Percentiles rank a stretch among this genome's conserved stretches.
phyloP scores from a whole-genome alignment of 2,329 filamentous ascomycete species.

The Fonsecaea erecta region DNA sequence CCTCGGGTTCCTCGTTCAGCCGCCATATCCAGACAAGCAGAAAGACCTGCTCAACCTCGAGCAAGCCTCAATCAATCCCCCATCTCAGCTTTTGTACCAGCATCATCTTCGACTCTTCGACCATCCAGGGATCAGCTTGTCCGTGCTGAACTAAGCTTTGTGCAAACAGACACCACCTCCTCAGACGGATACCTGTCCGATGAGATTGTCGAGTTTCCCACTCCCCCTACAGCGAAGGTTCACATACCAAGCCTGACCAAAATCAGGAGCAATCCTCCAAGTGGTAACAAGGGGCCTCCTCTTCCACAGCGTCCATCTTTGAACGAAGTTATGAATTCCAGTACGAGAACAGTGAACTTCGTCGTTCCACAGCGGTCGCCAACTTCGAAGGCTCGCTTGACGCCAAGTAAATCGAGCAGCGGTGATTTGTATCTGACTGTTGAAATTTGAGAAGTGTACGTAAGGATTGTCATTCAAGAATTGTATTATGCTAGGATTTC shows the following conservation, averaged over 20 bases:
- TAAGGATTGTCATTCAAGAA: not conserved
- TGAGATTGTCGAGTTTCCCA: conserved; percentile 31
- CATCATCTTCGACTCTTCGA: not conserved
- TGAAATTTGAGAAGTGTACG: conserved; percentile 17
- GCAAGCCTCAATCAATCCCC: conserved; percentile 23
- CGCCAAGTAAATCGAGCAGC: conserved; percentile 33
- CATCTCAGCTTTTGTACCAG: not conserved
- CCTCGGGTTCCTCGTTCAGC: conserved; percentile 35
- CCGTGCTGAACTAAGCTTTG: conserved; percentile 24
- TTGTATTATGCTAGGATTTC: conserved; percentile 10
- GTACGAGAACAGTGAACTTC: conserved; percentile 11
- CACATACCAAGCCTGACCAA: conserved; percentile 14
- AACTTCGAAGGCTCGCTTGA: conserved; percentile 30
- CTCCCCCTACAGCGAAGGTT: conserved; percentile 20
- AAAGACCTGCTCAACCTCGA: conserved; percentile 43
- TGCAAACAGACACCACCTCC: conserved; percentile 31
- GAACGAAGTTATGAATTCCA: conserved; percentile 14
- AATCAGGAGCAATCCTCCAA: conserved; percentile 15
- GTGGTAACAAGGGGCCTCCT: conserved; percentile 15
- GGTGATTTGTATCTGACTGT: conserved; percentile 36
- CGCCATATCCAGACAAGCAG: conserved; percentile 38
- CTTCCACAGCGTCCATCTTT: conserved; percentile 12
- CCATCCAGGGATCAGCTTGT: conserved; percentile 23
- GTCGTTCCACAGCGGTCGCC: conserved; percentile 21
- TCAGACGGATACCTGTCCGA: conserved; percentile 32